Base-by-base conservation (phyloP, 148 eudicot species). In the Spergularia bocconei region DNA sequence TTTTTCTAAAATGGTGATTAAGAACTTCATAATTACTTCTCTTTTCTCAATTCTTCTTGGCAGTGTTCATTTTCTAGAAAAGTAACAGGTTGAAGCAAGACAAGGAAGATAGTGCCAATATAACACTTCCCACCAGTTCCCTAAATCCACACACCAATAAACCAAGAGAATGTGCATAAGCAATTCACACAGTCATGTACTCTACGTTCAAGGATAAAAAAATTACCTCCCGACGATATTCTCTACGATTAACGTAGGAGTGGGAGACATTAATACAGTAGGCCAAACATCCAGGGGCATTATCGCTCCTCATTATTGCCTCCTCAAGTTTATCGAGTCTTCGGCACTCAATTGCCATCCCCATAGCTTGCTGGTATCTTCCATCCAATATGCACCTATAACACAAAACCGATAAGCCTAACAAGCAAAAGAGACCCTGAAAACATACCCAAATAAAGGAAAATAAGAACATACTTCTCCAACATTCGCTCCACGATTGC, bases 401-500 rank as follows among this genome's bases (percentile, higher is more conserved):
- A 44, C 6, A 67, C 21, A 57, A 14, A 54, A 50, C 66, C 57
- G 51, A 7, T 33, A 78, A 76, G 80, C 19, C 12, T 39, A 66
- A 76, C 60, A 74, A 72, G 69, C 29, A 68, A 67, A 20, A 63
- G 20, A 38, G 54, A 15, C 53, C 5, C 2, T 6, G 2, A 25
- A 29, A 52, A 16, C 53, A 70, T 25, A 17, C 16, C 20, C 41
- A 70, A 9, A 58, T 2, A 59, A 44, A 63, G 47, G 51, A 58
- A 67, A 80, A 47, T 29, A n/a, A 72, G 23, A 13, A 65, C 93
- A 63, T 90, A 95, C 97, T 95, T 95, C 54, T 92, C 97, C 84
- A 95, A 83, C 96, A 95, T 86, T 79, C 91, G 90, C 86, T 95
- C 98, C 69, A 95, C 98, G 47, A 95, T 92, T 50, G 96, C 98